Evolutionary conservation across 2,329 filamentous ascomycete genomes (phyloP).

Genomic region (Penicillium sp.): DNA sequence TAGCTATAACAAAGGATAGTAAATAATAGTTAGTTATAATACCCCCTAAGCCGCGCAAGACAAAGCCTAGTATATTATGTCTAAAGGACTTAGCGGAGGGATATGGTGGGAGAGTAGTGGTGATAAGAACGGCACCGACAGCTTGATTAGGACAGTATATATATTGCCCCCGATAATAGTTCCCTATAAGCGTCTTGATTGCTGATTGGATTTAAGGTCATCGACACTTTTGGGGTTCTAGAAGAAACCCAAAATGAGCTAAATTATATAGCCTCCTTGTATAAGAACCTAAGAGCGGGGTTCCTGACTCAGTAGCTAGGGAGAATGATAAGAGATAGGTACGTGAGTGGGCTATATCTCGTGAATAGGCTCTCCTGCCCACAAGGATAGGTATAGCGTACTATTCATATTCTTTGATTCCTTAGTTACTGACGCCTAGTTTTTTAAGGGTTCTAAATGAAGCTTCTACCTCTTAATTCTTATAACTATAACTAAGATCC

Average conservation of each 20-base stretch:
- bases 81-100: constrained; percentile 73
- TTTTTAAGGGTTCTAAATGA: no score
- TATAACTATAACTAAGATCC: no score
- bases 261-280: constrained; percentile 56
- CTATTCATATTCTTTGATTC: no score
- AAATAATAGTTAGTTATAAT: no score
- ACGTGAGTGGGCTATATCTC: no score
- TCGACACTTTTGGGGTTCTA: constrained; percentile 40
- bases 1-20: no score
- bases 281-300: constrained; percentile 53
- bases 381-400: no score
- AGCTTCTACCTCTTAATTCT: no score
- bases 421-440: no score
- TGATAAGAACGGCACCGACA: constrained; percentile 67
- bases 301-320: constrained; percentile 1
- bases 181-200: no score
- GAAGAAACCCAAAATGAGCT: constrained; percentile 53
- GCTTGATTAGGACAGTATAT: constrained; percentile 64
- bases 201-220: constrained; percentile 26
- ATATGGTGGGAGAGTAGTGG: constrained; percentile 96
- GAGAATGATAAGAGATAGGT: constrained; percentile 34
- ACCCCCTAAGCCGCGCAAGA: no score
- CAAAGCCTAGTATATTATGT: constrained; percentile 69
- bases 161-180: not conserved
- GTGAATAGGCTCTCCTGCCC: no score